A percentile compares a stretch with the other conserved stretches of the same genome.
These are phyloP conservation scores for Austroboletus eburneus DNA, from an alignment of 768 basidiomycete species.

Conservation along the genomic window DNA sequence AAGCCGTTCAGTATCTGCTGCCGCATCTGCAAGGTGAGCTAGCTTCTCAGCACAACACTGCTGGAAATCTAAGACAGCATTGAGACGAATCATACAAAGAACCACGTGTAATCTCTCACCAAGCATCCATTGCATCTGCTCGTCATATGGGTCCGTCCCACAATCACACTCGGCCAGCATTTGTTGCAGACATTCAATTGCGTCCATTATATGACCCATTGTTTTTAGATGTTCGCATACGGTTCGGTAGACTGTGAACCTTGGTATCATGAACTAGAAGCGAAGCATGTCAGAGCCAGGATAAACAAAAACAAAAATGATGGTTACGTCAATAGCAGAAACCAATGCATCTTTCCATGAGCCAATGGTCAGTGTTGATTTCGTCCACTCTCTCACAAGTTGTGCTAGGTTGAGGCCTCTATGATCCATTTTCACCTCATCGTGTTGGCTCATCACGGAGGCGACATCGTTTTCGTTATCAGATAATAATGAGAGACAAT, in stretches of 20 bases:
- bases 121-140: neutral
- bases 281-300: neutral
- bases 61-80: neutral
- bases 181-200: neutral
- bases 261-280: neutral
- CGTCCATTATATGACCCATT: neutral
- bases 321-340: neutral
- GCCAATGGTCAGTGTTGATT: neutral
- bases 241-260: neutral
- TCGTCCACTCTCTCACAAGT: slow-evolving; percentile 8
- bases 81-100: neutral
- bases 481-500: neutral
- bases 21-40: neutral
- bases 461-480: neutral
- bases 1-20: neutral
- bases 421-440: neutral
- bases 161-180: neutral
- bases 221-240: neutral
- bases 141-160: neutral
- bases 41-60: neutral
- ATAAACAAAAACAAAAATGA: neutral
- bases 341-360: slow-evolving; percentile 8
- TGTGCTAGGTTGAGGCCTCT: neutral
- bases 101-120: neutral
- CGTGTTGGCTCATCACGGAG: no score